phyloP scores from a whole-genome alignment of 805 yeast species.

The Candida boleticola region DNA sequence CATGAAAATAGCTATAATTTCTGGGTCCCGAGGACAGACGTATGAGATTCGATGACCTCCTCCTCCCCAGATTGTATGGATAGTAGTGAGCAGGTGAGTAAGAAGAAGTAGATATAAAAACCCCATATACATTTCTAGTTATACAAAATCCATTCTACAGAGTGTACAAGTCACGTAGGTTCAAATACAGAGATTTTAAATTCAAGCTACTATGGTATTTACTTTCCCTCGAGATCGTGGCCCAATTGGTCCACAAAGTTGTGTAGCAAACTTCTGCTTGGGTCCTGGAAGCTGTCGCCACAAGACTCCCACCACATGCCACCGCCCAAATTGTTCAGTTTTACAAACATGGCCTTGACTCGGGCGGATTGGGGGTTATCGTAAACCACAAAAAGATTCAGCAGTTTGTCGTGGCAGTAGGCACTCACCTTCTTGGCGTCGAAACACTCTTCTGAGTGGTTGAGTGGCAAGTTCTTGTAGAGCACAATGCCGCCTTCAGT shows the following conservation, averaged over 20 bases:
- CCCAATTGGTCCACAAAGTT: slow-evolving; percentile 44
- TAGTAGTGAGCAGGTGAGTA: too few species aligned
- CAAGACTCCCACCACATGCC: slow-evolving; percentile 96
- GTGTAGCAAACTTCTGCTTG: slow-evolving; percentile 39
- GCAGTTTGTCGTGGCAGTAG: slow-evolving; percentile 42
- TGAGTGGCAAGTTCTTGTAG: slow-evolving; percentile 53
- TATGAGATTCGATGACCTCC: too few species aligned
- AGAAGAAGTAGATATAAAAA: too few species aligned
- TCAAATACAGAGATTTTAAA: background rate
- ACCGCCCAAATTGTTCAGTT: slow-evolving; percentile 58
- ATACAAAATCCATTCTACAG: too few species aligned
- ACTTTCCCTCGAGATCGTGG: slow-evolving; percentile 15
- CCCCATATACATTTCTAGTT: too few species aligned
- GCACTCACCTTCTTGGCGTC: slow-evolving; percentile 54
- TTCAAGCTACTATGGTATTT: slow-evolving; percentile 6
- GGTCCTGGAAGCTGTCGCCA: slow-evolving; percentile 53
- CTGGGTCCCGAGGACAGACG: too few species aligned
- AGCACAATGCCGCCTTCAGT: slow-evolving; percentile 47
- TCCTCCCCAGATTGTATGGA: too few species aligned
- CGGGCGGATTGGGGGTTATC: slow-evolving; percentile 58
- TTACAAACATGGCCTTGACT: slow-evolving; percentile 60
- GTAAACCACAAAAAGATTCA: slow-evolving; percentile 51
- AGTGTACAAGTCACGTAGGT: too few species aligned
- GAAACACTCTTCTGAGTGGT: slow-evolving; percentile 29
- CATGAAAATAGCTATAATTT: too few species aligned